Evolutionary conservation across 805 yeast genomes (phyloP).

Genomic region (Cyberlindnera bimundalis): DNA sequence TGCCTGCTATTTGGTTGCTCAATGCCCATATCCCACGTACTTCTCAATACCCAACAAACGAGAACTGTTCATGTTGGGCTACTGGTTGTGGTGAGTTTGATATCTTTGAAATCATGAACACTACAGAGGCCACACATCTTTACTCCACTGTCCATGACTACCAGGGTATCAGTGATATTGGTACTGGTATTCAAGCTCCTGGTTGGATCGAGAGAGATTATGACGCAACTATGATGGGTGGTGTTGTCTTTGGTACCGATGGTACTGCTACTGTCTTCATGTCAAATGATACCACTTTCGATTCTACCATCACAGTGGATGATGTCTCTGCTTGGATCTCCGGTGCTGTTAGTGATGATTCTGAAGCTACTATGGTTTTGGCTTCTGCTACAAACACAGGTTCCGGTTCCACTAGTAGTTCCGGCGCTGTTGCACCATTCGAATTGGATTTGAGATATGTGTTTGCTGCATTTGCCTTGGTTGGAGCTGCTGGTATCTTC

Average conservation of each 20-base stretch:
- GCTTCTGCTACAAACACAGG: slow-evolving; percentile 37
- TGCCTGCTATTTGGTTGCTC: slow-evolving; percentile 78
- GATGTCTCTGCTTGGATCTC: slow-evolving; percentile 46
- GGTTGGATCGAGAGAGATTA: slow-evolving; percentile 59
- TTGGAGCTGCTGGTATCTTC: slow-evolving; percentile 15
- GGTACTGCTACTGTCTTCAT: slow-evolving; percentile 63
- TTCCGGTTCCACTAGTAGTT: slow-evolving; percentile 26
- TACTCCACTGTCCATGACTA: slow-evolving; percentile 71
- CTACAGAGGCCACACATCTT: slow-evolving; percentile 50
- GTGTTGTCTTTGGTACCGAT: slow-evolving; percentile 61
- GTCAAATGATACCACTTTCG: slow-evolving; percentile 50
- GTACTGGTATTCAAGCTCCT: slow-evolving; percentile 52
- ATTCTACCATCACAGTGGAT: slow-evolving; percentile 40
- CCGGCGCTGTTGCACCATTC: slow-evolving; percentile 13
- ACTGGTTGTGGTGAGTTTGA: slow-evolving; percentile 81
- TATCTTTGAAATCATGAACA: slow-evolving; percentile 69
- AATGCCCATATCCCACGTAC: slow-evolving; percentile 75
- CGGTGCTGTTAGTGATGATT: slow-evolving; percentile 27
- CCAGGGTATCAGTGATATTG: slow-evolving; percentile 66
- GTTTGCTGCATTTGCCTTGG: slow-evolving; percentile 23
- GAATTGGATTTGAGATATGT: slow-evolving; percentile 20
- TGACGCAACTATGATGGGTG: slow-evolving; percentile 55
- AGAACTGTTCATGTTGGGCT: slow-evolving; percentile 71
- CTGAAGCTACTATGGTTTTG: slow-evolving; percentile 31
- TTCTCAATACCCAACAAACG: slow-evolving; percentile 59